A percentile compares a stretch with the other conserved stretches of the same genome.
Evolutionary conservation across 768 basidiomycete genomes (phyloP).

Genomic region (Phylloporus arenicola): DNA sequence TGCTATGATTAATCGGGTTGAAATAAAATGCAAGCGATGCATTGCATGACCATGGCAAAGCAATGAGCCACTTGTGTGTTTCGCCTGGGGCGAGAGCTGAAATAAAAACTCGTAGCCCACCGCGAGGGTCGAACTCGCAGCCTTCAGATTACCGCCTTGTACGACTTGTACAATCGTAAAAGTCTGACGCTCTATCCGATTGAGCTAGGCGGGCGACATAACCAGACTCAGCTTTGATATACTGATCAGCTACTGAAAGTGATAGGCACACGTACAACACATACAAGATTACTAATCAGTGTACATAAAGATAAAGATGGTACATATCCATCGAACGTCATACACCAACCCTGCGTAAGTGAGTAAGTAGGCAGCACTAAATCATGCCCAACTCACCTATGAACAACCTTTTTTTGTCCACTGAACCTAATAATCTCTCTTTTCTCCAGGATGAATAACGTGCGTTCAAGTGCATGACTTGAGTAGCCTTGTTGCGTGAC

Average conservation of each 20-base stretch:
- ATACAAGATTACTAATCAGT: background rate
- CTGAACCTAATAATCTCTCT: slow-evolving; percentile 86
- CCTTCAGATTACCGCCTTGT: slow-evolving; percentile 43
- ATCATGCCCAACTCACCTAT: slow-evolving; percentile 30
- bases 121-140: slow-evolving; percentile 63
- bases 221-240: background rate
- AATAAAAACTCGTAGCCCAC: slow-evolving; percentile 41
- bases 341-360: slow-evolving; percentile 28
- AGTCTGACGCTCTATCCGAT: slow-evolving; percentile 67
- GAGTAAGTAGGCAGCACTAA: background rate
- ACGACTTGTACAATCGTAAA: slow-evolving; percentile 35
- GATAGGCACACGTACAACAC: background rate
- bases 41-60: no score
- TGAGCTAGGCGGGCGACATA: slow-evolving; percentile 55
- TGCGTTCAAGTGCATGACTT: slow-evolving; percentile 85
- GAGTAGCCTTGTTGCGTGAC: slow-evolving; percentile 89
- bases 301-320: background rate
- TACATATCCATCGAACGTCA: slow-evolving; percentile 5
- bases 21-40: no score
- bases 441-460: slow-evolving; percentile 89
- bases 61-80: no score
- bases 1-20: no score
- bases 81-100: no score
- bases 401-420: slow-evolving; percentile 52
- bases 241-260: background rate